Evolutionary conservation across 805 yeast genomes (phyloP).

Genomic region (Pichia exigua): DNA sequence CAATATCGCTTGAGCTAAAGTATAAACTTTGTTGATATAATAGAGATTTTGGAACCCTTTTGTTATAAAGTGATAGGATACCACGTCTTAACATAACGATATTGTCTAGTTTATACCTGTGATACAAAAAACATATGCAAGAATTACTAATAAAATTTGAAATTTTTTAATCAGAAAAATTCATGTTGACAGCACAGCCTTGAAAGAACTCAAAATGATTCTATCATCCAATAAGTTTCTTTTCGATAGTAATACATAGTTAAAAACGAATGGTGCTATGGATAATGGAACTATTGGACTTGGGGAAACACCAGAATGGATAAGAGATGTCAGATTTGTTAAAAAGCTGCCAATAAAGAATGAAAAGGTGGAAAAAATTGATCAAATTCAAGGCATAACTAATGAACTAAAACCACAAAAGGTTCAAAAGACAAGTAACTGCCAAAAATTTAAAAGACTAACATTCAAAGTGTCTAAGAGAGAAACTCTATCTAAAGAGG

Average conservation of each 20-base stretch:
- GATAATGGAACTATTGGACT: background rate
- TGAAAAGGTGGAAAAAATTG: background rate
- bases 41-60: background rate
- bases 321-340: background rate
- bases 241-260: background rate
- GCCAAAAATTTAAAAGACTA: background rate
- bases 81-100: background rate
- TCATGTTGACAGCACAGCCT: background rate
- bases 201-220: background rate
- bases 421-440: background rate
- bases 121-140: no score
- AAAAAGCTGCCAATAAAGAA: background rate
- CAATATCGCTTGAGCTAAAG: background rate
- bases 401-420: background rate
- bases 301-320: background rate
- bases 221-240: background rate
- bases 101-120: background rate
- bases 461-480: background rate
- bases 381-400: background rate
- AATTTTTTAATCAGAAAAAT: background rate
- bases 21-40: background rate
- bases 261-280: background rate
- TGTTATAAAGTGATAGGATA: background rate
- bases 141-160: background rate
- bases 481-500: background rate